Base-by-base conservation (phyloP, 2,329 filamentous ascomycete genomes). In the Cordyceps farinosa region DNA sequence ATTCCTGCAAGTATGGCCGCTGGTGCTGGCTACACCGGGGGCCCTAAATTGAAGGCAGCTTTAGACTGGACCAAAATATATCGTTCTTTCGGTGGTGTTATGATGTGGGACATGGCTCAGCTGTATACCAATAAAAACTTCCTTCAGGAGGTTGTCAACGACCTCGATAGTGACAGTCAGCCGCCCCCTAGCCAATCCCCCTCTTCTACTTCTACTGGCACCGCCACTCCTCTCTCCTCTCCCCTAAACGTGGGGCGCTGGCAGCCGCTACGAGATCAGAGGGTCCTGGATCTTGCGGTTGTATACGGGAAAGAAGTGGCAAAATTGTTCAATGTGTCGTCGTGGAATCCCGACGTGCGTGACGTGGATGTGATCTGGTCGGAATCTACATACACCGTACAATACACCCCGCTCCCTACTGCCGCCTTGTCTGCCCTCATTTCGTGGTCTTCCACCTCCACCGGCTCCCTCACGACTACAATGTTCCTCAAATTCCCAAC, bases 81-180 rank as follows among this genome's bases (percentile, higher is more conserved):
- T 69, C 72, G 76, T 4, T 87, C 81, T 72, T 89, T 90, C 69
- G 87, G 86, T 7, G 87, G 87, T 36, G 80, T 87, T 29, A 89
- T 90, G 87, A 79, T 88, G 76, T 90, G 87, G 87, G 87, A 90
- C 72, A 83, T 83, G 73, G 83, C 78, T 38, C 85, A 88, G 75
- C 78, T 83, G 1, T 86, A 81, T 65, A 74, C 75, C 17, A 88
- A 89, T 72, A 38, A 68, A 1, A 85, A 84, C 1, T 87, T 86
- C 70, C 74, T 88, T 22, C 22, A 74, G 38, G 71, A 75, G 40
- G 74, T 86, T 5, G 72, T 73, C 67, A 63, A 69, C 45, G 70
- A 74, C 62, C 69, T 82, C 61, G 69, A 65, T 15, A 65, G 56
- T 51, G 51, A 15, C 17, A 22, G 8, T 1, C 13, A 53, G 48